Conservation (phyloP, 495 filamentous ascomycete genomes). For the Glonium stellatum region DNA sequence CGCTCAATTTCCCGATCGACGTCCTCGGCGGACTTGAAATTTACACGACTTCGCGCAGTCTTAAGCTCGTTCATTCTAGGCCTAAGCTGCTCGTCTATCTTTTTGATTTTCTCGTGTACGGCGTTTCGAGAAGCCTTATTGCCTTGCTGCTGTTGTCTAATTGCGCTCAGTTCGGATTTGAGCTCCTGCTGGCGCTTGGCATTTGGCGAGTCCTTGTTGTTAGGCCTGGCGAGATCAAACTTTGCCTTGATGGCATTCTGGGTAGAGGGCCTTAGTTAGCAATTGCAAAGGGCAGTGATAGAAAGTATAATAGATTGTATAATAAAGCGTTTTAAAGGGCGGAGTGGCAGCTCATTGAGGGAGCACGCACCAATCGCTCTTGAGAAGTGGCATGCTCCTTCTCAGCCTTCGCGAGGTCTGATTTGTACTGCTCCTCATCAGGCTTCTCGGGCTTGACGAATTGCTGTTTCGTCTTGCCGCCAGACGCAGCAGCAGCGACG, state of each 20-base stretch:
- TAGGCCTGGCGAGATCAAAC: constrained; percentile 67
- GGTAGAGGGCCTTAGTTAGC: not conserved
- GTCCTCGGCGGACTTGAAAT: constrained; percentile 81
- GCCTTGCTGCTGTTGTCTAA: constrained; percentile 72
- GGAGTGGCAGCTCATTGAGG: not conserved
- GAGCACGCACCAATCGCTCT: constrained; percentile 64
- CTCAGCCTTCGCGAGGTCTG: constrained; percentile 64
- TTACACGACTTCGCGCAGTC: constrained; percentile 62
- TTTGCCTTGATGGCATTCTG: constrained; percentile 81
- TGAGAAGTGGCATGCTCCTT: constrained; percentile 71
- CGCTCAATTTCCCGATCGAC: constrained; percentile 71
- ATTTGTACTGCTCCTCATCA: constrained; percentile 63
- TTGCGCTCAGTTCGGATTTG: constrained; percentile 58
- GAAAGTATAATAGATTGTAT: not conserved
- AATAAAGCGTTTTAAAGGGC: not conserved
- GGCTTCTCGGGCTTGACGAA: constrained; percentile 52
- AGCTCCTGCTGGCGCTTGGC: constrained; percentile 78
- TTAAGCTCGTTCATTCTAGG: constrained; percentile 78
- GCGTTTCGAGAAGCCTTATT: constrained; percentile 71
- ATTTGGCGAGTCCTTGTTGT: constrained; percentile 64
- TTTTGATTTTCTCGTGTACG: constrained; percentile 79
- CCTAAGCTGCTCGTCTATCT: constrained; percentile 74
- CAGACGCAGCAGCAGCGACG: constrained; percentile 13
- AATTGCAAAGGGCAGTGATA: not conserved
- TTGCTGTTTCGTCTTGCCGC: constrained; percentile 32